Evolutionary conservation across 2,329 filamentous ascomycete genomes (phyloP).

Genomic region (Penicillium sp.): DNA sequence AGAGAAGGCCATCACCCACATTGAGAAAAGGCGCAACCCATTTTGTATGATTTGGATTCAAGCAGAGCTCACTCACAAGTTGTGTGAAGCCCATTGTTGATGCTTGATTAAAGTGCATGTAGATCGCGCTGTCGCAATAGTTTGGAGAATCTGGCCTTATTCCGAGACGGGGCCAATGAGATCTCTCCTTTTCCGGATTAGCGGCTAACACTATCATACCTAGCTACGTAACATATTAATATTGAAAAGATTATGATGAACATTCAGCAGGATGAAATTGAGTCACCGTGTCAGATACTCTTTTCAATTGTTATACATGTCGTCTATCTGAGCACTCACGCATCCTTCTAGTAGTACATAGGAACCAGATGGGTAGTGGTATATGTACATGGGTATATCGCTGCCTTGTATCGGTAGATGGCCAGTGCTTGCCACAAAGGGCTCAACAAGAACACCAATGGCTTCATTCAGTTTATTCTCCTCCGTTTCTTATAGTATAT

Average conservation of each 20-base stretch:
- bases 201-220: slow-evolving; percentile 8
- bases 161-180: slow-evolving; percentile 22
- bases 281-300: neutral
- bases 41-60: slow-evolving; percentile 61
- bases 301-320: slow-evolving; percentile 1
- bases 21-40: slow-evolving; percentile 72
- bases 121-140: neutral
- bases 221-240: neutral
- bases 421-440: neutral
- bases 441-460: neutral
- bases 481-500: neutral
- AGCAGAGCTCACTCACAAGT: slow-evolving; percentile 48
- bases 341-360: slow-evolving; percentile 7
- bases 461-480: neutral
- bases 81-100: slow-evolving; percentile 39
- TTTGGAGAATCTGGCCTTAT: neutral
- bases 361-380: slow-evolving; percentile 13
- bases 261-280: neutral
- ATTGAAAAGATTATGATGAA: neutral
- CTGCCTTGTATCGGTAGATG: slow-evolving; percentile 9
- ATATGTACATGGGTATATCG: slow-evolving; percentile 33
- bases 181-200: slow-evolving; percentile 28
- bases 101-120: slow-evolving; percentile 8
- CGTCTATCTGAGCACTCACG: slow-evolving; percentile 1
- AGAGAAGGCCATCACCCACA: slow-evolving; percentile 72